A percentile compares a stretch with the other conserved stretches of the same genome.
Evolutionary conservation across 441 rosid genomes (phyloP).

Genomic region (Euphorbia schlechtendalii): DNA sequence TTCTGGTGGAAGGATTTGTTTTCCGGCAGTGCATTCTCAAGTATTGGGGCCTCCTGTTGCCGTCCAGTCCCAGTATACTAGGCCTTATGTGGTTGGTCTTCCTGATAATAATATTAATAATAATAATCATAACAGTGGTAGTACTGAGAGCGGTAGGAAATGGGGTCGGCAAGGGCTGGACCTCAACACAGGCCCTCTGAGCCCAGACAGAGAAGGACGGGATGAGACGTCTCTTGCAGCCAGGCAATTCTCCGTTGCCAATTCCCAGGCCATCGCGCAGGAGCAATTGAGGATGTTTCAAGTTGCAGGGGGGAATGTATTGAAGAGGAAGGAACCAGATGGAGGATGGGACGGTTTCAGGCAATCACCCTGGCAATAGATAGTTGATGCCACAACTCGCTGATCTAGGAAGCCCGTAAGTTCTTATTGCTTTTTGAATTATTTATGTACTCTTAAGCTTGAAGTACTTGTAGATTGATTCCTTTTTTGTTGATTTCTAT

Average conservation of each 20-base stretch:
- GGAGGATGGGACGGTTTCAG: slow-evolving; percentile 40
- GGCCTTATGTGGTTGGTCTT: slow-evolving; percentile 33
- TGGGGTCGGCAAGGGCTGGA: slow-evolving; percentile 38
- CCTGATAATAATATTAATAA: slow-evolving; percentile 16
- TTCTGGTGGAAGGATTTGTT: slow-evolving; percentile 29
- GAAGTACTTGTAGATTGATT: background rate
- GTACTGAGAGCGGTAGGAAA: slow-evolving; percentile 28
- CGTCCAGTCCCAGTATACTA: slow-evolving; percentile 27
- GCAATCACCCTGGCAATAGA: slow-evolving; percentile 39
- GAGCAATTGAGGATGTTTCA: slow-evolving; percentile 36
- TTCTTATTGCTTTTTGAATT: slow-evolving; percentile 1
- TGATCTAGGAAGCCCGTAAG: slow-evolving; percentile 42
- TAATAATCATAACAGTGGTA: background rate
- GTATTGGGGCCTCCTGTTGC: slow-evolving; percentile 29
- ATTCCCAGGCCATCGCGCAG: slow-evolving; percentile 26
- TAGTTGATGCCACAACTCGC: slow-evolving; percentile 20
- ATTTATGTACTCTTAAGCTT: background rate
- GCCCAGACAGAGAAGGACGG: slow-evolving; percentile 30
- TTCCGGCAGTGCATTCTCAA: slow-evolving; percentile 32
- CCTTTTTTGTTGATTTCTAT: too few relatives aligned
- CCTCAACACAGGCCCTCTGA: slow-evolving; percentile 41
- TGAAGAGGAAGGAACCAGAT: slow-evolving; percentile 47
- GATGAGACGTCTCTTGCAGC: slow-evolving; percentile 25
- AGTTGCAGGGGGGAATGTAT: slow-evolving; percentile 19
- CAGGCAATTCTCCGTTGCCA: slow-evolving; percentile 29